phyloP scores from a whole-genome alignment of 225 moss, liverwort and hornwort genomes.

The Straminergon stramineum region DNA sequence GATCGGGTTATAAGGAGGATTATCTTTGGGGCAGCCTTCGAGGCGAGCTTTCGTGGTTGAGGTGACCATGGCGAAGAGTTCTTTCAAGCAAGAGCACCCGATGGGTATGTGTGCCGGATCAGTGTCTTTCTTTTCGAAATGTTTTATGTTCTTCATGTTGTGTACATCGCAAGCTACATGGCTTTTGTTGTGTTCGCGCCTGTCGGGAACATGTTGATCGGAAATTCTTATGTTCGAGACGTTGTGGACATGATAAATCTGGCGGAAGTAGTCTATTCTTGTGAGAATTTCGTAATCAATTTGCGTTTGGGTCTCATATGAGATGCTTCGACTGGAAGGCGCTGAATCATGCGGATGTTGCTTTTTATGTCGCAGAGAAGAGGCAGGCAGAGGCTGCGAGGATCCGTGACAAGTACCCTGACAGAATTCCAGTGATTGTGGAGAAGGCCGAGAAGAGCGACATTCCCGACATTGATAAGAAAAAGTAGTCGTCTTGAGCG shows the following conservation, averaged over 20 bases:
- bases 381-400: conserved; percentile 65
- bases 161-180: neutral
- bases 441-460: conserved; percentile 78
- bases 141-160: neutral
- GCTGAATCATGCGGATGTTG: neutral
- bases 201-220: neutral
- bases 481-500: conserved; percentile 23
- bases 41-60: neutral
- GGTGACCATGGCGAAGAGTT: conserved; percentile 39
- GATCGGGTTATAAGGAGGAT: neutral
- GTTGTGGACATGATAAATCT: too few species aligned
- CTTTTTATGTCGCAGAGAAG: conserved; percentile 34
- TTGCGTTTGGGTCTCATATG: neutral
- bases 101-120: conserved; percentile 9
- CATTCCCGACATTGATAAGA: conserved; percentile 82
- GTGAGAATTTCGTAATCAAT: neutral
- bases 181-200: neutral
- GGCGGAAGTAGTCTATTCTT: neutral
- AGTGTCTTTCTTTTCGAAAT: neutral
- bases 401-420: conserved; percentile 62
- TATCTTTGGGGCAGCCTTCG: neutral
- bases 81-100: conserved; percentile 74
- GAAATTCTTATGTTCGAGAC: neutral
- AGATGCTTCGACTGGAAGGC: neutral
- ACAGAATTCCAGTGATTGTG: conserved; percentile 77